Evolutionary conservation across 2,329 filamentous ascomycete species (phyloP).

Genomic region (Aspergillus tanneri): DNA sequence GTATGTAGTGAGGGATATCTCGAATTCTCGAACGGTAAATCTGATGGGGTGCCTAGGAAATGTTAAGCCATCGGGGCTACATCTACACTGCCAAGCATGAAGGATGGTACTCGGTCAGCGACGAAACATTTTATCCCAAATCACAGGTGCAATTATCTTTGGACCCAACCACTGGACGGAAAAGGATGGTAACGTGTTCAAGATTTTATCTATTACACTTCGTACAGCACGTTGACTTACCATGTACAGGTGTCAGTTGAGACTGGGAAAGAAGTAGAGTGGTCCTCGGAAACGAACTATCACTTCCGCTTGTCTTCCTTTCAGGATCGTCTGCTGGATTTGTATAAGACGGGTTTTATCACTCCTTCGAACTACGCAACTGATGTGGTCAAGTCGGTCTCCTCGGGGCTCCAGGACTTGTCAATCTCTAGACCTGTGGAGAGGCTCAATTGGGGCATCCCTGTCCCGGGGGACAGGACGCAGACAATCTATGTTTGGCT

Average conservation of each 20-base stretch:
- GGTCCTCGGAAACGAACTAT: constrained; percentile 90
- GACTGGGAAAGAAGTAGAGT: constrained; percentile 90
- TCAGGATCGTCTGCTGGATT: constrained; percentile 71
- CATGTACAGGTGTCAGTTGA: constrained; percentile 64
- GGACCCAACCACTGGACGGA: constrained; percentile 77
- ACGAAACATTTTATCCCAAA: constrained; percentile 92
- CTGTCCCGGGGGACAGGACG: constrained; percentile 74
- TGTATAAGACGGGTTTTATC: constrained; percentile 81
- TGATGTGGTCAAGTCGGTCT: constrained; percentile 76
- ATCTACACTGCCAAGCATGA: constrained; percentile 85
- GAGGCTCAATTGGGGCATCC: constrained; percentile 82
- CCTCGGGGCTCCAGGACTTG: constrained; percentile 76
- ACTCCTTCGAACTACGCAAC: constrained; percentile 69
- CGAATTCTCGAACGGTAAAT: not conserved
- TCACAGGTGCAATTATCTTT: constrained; percentile 70
- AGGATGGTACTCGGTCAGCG: constrained; percentile 95
- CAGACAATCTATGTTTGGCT: constrained; percentile 99
- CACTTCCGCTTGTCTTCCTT: constrained; percentile 89
- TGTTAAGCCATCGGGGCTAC: constrained; percentile 71
- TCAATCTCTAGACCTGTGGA: constrained; percentile 81
- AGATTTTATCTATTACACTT: not conserved
- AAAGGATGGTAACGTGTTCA: constrained; percentile 62
- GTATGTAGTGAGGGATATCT: constrained; percentile 32
- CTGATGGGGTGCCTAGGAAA: constrained; percentile 46
- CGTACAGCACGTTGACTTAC: constrained; percentile 14